Base-by-base conservation (phyloP, 352 stramenopile genomes). In the Globisporangium radiosum region DNA sequence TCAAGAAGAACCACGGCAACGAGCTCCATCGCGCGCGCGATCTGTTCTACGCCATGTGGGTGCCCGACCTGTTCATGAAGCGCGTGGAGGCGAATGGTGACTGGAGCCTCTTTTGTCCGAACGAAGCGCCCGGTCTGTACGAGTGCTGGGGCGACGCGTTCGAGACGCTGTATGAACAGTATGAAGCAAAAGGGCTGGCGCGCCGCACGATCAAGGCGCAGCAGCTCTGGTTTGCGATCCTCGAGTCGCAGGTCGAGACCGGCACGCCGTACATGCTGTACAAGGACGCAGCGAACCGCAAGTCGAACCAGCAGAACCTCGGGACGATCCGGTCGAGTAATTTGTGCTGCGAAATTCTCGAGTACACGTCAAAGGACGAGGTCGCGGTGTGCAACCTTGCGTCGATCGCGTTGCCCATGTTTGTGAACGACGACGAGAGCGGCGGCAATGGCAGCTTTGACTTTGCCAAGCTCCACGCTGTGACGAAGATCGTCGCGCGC, bases 221-320 rank as follows among this genome's bases (percentile, higher is more conserved):
- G 68, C 82, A 98, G 70, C 76, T 99, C 15, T 99, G 97, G 97
- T 99, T 99, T 75, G 88, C 94, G 33, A 98, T 99, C 71, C 74
- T 99, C 53, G 96, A 99, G 54, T 94, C 92, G 37, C 97, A 99
- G 83, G 97, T 99, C 49, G 97, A 99, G 78, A 99, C 97, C 3
- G 97, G 97, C 54, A 99, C 97, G 52, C 97, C 97, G 1, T 99
- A 99, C 79, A 99, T 99, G 95, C 77, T 99, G 7, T 99, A 97
- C 87, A 99, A 99, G 81, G 97, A 99, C 81, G 81, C 94, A 50
- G 98, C 91, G 73, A 99, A 99, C 72, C 69, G 68, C 66, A 99
- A 99, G 72, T 98, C 90, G 25, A 99, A 99, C 81, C 97, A 99
- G 81, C 84, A 99, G 75, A 99, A 99, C 71, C 78, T 99, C n/a